Evolutionary conservation across 371 early-diverging fungal genomes (phyloP), one percentile per base, ranked within the genome.

Genomic region (Parasitella parasitica): DNA sequence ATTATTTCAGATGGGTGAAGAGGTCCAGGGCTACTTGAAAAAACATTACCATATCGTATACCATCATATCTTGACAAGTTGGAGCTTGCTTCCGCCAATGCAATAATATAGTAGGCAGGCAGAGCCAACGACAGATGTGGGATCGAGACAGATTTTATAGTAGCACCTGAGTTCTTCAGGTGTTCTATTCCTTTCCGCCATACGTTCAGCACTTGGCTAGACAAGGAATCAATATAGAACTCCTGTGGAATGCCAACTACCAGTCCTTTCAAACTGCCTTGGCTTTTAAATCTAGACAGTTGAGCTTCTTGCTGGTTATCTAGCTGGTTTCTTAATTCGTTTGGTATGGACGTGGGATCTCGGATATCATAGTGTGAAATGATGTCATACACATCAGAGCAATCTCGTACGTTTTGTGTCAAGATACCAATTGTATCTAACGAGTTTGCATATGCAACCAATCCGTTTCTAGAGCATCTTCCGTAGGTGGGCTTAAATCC

Each of bases 401-500:
- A 77, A 60, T 89, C 86, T 5, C 64, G 58, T 0, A 92, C 89
- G 13, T 75, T 72, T 48, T 75, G 72, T 22, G 92, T 72, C 9
- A 97, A 66, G 4, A 93, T 84, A 13, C 97, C 97, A 13, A 97
- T 84, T 0, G 94, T 91, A 63, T 97, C 97, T 39, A 96, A 80
- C 0, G 94, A 93, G 70, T 88, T 92, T 13, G 93, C 96, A 72
- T 95, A 96, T 0, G 94, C 76, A 3, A 95, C 83, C 8, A 97
- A 74, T 4, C 97, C 97, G 72, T 83, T 81, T n/a, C 97, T 81
- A 41, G 97, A 96, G 43, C 89, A 80, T 37, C 83, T 83, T 0
- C 97, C 97, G 70, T 95, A 97, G 0, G 89, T 87, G 13, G 97
- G 97, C 66, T 97, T 97, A 70, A 93, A 95, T 4, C 97, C 97